phyloP scores from a whole-genome alignment of 345 rosid genomes.

The Conringia planisiliqua region DNA sequence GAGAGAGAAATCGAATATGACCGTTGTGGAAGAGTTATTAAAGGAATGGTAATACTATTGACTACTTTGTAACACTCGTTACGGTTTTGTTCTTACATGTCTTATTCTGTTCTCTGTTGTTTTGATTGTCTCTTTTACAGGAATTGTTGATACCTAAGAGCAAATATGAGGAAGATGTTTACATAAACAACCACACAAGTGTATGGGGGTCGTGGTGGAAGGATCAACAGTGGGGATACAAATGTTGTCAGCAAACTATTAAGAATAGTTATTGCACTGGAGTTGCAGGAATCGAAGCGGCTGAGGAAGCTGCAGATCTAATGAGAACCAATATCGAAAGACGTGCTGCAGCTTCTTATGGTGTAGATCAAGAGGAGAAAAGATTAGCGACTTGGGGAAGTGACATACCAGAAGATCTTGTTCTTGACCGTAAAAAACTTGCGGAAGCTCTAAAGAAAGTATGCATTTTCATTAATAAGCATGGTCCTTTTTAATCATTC shows the following conservation, averaged over 20 bases:
- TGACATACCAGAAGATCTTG: slow-evolving; percentile 43
- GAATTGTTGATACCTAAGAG: slow-evolving; percentile 53
- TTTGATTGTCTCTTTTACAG: slow-evolving; percentile 25
- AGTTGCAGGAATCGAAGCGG: slow-evolving; percentile 76
- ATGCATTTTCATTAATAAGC: not conserved
- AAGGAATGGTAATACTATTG: slow-evolving; percentile 50
- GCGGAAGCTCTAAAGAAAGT: slow-evolving; percentile 56
- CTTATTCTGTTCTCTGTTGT: not conserved
- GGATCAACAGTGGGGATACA: slow-evolving; percentile 85
- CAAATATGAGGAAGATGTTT: slow-evolving; percentile 62
- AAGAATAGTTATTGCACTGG: slow-evolving; percentile 84
- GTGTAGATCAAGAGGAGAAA: slow-evolving; percentile 42
- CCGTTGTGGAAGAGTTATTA: slow-evolving; percentile 64
- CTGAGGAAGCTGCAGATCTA: slow-evolving; percentile 61
- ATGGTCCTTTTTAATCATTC: not conserved
- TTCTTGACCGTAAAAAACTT: slow-evolving; percentile 46
- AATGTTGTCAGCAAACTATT: slow-evolving; percentile 69
- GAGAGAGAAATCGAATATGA: slow-evolving; percentile 77
- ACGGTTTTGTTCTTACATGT: not conserved
- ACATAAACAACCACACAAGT: slow-evolving; percentile 54
- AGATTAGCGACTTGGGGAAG: slow-evolving; percentile 59
- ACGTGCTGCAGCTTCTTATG: slow-evolving; percentile 46
- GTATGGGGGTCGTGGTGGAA: slow-evolving; percentile 98
- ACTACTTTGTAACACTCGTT: not conserved
- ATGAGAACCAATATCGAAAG: slow-evolving; percentile 71